These are phyloP conservation scores for Salix suchowensis DNA, from an alignment of 345 rosid genomes.

Conservation along the genomic window DNA sequence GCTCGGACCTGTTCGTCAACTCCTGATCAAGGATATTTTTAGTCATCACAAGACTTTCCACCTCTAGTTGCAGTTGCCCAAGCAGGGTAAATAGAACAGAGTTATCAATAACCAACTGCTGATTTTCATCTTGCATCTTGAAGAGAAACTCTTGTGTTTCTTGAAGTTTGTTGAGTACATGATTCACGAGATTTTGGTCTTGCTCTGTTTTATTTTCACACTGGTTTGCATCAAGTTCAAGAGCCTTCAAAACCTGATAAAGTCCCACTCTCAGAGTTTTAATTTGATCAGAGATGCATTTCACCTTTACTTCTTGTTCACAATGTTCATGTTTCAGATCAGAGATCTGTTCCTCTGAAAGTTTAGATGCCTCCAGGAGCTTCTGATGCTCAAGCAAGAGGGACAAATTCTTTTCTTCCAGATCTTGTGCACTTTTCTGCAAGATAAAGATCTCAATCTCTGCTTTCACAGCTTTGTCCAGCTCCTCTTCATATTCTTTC, in stretches of 20 bases:
- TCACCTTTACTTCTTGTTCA: slow-evolving; percentile 48
- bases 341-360: slow-evolving; percentile 55
- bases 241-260: slow-evolving; percentile 44
- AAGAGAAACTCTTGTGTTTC: slow-evolving; percentile 48
- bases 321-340: slow-evolving; percentile 49
- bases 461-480: slow-evolving; percentile 52
- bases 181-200: slow-evolving; percentile 40
- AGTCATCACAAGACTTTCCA: slow-evolving; percentile 40
- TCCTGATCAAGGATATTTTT: slow-evolving; percentile 42
- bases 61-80: slow-evolving; percentile 58
- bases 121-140: slow-evolving; percentile 53
- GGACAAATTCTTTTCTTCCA: slow-evolving; percentile 55
- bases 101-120: slow-evolving; percentile 47
- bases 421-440: slow-evolving; percentile 56
- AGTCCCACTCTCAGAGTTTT: slow-evolving; percentile 50
- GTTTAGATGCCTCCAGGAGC: slow-evolving; percentile 49
- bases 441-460: slow-evolving; percentile 64
- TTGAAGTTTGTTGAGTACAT: slow-evolving; percentile 44
- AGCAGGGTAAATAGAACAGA: slow-evolving; percentile 57
- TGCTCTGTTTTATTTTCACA: slow-evolving; percentile 32
- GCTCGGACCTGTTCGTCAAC: slow-evolving; percentile 41
- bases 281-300: slow-evolving; percentile 49
- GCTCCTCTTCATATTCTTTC: slow-evolving; percentile 62
- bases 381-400: slow-evolving; percentile 50
- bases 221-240: slow-evolving; percentile 35